Evolutionary conservation across 345 rosid genomes (phyloP).

Genomic region (Rhodamnia rubescens): DNA sequence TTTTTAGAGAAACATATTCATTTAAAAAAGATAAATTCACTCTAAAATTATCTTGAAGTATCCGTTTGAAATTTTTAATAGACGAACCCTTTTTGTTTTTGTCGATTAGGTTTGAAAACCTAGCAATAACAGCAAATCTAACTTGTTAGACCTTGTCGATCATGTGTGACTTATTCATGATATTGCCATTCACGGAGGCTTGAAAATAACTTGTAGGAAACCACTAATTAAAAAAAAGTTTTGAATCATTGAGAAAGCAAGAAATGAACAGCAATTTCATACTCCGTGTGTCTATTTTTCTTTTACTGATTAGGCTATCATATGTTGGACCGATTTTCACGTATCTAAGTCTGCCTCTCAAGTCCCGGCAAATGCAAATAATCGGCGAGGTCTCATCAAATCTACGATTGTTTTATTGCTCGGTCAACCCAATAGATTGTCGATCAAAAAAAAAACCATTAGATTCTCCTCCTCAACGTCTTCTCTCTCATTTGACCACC

Average conservation of each 20-base stretch:
- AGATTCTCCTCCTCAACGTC: background rate
- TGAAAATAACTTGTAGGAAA: background rate
- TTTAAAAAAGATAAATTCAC: no score
- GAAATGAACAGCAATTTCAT: no score
- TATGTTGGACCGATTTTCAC: no score
- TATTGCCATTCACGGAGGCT: background rate
- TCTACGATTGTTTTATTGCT: background rate
- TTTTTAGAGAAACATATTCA: no score
- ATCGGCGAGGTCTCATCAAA: background rate
- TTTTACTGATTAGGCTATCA: background rate
- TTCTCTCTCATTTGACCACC: no score
- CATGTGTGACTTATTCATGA: background rate
- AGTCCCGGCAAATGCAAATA: background rate
- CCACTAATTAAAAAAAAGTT: no score
- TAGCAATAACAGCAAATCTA: background rate
- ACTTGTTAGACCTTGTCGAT: background rate
- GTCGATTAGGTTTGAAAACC: background rate
- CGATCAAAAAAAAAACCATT: no score
- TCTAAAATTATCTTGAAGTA: fast-evolving
- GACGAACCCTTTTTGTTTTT: no score
- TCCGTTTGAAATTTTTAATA: background rate
- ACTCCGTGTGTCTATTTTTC: background rate
- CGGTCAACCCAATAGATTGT: background rate
- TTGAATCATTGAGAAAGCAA: no score
- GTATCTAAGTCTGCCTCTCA: background rate